These are phyloP conservation scores for Botrytis paeoniae DNA, from an alignment of 2,329 filamentous ascomycete species.

Conservation along the genomic window DNA sequence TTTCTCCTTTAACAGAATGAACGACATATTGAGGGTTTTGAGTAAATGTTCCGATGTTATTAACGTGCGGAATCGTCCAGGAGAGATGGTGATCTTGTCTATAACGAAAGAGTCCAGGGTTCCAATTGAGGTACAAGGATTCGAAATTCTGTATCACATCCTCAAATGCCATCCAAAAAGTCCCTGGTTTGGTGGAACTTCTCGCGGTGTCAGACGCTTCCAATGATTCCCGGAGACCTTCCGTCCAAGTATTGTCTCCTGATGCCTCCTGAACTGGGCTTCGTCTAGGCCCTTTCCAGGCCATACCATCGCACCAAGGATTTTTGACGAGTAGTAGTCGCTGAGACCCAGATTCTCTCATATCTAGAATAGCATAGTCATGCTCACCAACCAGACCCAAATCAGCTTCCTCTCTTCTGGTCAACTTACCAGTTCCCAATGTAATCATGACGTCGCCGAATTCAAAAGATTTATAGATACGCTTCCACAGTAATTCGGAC, in stretches of 20 bases:
- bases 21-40: conserved; percentile 73
- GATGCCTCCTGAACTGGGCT: conserved; percentile 17
- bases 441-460: conserved; percentile 83
- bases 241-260: conserved; percentile 24
- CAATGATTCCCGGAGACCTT: conserved; percentile 31
- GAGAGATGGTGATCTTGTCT: conserved; percentile 87
- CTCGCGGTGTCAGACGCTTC: conserved; percentile 27
- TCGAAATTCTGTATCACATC: conserved; percentile 90
- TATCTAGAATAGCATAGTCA: conserved; percentile 86
- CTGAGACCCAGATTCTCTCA: conserved; percentile 62
- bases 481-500: conserved; percentile 71
- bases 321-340: conserved; percentile 85
- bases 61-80: conserved; percentile 61
- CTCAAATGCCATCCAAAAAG: conserved; percentile 90
- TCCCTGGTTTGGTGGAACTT: conserved; percentile 54
- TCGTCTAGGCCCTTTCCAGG: conserved; percentile 57
- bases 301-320: conserved; percentile 83
- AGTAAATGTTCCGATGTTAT: conserved; percentile 53
- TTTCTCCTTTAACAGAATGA: conserved; percentile 54
- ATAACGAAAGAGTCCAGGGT: conserved; percentile 74
- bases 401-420: conserved; percentile 70
- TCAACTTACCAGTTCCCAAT: conserved; percentile 82
- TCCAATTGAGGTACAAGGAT: conserved; percentile 97
- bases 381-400: conserved; percentile 85
- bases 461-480: conserved; percentile 70